These are phyloP conservation scores for Tulasnella sp. DNA, from an alignment of 768 basidiomycete genomes.

Conservation along the genomic window DNA sequence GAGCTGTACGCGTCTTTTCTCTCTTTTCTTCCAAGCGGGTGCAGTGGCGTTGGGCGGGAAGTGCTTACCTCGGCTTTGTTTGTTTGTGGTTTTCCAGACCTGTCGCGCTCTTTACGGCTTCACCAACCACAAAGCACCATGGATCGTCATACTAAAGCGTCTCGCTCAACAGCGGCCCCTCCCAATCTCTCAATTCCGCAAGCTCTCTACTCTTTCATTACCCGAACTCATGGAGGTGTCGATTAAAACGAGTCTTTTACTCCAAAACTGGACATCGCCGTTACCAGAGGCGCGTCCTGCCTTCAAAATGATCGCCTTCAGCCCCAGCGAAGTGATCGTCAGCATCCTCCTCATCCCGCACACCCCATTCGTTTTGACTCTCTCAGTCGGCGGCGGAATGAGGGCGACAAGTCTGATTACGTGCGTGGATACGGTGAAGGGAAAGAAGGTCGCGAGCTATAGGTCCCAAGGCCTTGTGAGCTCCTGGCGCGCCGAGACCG, in stretches of 20 bases:
- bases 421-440: conserved; percentile 24
- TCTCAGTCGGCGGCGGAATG: conserved; percentile 18
- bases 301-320: conserved; percentile 22
- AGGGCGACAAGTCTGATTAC: conserved; percentile 21
- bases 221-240: conserved; percentile 20
- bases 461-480: conserved; percentile 21
- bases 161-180: conserved; percentile 20
- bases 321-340: conserved; percentile 21
- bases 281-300: conserved; percentile 21
- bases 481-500: conserved; percentile 25
- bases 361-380: conserved; percentile 21
- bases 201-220: conserved; percentile 15
- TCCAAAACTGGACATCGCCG: conserved; percentile 25
- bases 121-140: conserved; percentile 15
- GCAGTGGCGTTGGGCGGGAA: neutral
- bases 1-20: neutral
- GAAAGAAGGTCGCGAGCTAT: conserved; percentile 24
- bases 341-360: conserved; percentile 26
- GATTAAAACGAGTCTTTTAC: conserved; percentile 4
- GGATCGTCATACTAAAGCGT: conserved; percentile 16
- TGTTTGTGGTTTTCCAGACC: conserved; percentile 9
- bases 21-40: neutral
- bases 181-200: conserved; percentile 16
- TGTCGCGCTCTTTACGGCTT: conserved; percentile 18
- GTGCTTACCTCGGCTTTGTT: neutral